Percentiles rank a stretch among this genome's conserved stretches.
phyloP scores from a whole-genome alignment of 768 basidiomycete genomes.

The Xerocomus potaroensis region DNA sequence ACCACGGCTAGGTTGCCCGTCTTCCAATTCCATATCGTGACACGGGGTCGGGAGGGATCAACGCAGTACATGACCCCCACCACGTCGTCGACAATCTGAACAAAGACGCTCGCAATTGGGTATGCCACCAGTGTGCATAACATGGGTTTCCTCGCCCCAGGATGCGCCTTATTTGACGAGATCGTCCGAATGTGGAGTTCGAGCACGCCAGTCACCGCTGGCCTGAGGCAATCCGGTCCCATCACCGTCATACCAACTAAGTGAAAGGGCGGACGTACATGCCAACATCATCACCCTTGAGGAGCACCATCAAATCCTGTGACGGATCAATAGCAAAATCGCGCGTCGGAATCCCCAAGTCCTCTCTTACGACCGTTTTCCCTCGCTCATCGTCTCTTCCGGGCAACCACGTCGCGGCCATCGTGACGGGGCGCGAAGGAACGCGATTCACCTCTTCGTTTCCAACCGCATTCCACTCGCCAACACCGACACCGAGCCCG shows the following conservation, averaged over 20 bases:
- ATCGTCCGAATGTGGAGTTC: conserved; percentile 45
- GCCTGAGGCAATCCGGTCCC: not conserved
- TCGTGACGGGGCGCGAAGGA: not conserved
- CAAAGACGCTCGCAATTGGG: conserved; percentile 30
- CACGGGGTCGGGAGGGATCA: conserved; percentile 21
- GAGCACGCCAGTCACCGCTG: conserved; percentile 13
- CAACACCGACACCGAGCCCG: not conserved
- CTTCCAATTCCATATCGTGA: conserved; percentile 50
- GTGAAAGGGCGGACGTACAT: conserved; percentile 10
- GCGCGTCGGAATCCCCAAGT: conserved; percentile 40
- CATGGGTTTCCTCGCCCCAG: conserved; percentile 32
- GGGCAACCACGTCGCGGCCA: conserved; percentile 21
- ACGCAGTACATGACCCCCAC: conserved; percentile 44
- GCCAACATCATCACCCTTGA: conserved; percentile 25
- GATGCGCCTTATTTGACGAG: conserved; percentile 39
- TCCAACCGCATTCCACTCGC: not conserved
- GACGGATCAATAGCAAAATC: conserved; percentile 67
- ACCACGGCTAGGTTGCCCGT: conserved; percentile 41
- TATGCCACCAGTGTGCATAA: conserved; percentile 25
- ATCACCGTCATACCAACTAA: not conserved
- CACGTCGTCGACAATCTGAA: conserved; percentile 54
- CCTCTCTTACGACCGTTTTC: conserved; percentile 22
- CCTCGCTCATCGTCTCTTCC: not conserved
- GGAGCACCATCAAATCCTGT: conserved; percentile 52
- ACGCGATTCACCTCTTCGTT: not conserved